These are phyloP conservation scores for Mycena filopes DNA, from an alignment of 768 basidiomycete genomes.

Conservation along the genomic window DNA sequence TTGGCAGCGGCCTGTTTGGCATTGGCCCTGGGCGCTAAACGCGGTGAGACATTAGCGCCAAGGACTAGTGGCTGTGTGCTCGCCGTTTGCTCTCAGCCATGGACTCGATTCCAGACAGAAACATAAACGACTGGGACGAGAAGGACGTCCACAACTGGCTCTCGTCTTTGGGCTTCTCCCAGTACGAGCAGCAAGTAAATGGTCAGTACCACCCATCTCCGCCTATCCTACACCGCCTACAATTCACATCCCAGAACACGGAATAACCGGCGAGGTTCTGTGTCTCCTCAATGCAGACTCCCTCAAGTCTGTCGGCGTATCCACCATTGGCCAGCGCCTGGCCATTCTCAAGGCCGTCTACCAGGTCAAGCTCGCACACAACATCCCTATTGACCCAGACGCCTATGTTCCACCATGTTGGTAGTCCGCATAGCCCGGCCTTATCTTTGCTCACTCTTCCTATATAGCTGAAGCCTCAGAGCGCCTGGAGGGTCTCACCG, in stretches of 20 bases:
- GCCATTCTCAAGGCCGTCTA: slow-evolving; percentile 94
- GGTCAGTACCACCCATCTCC: slow-evolving; percentile 56
- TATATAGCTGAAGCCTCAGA: slow-evolving; percentile 68
- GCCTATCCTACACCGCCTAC: slow-evolving; percentile 18
- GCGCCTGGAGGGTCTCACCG: slow-evolving; percentile 60
- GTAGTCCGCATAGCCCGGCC: slow-evolving; percentile 46
- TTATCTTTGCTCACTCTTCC: slow-evolving; percentile 38
- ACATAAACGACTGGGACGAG: slow-evolving; percentile 77
- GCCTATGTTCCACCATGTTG: slow-evolving; percentile 91
- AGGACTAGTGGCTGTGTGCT: too few species aligned
- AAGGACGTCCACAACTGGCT: slow-evolving; percentile 85
- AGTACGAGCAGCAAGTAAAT: slow-evolving; percentile 86
- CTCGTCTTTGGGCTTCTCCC: slow-evolving; percentile 78
- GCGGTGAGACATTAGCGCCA: too few species aligned
- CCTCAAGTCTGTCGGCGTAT: slow-evolving; percentile 87
- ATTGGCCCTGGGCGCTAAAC: too few species aligned
- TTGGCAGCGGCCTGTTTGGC: too few species aligned
- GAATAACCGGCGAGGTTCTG: slow-evolving; percentile 91
- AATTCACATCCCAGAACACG: slow-evolving; percentile 72
- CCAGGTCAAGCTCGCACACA: slow-evolving; percentile 85
- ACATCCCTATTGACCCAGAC: slow-evolving; percentile 83
- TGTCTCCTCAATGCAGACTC: slow-evolving; percentile 85
- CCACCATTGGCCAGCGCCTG: slow-evolving; percentile 92
- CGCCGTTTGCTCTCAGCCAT: too few species aligned
- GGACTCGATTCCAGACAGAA: slow-evolving; percentile 30